Evolutionary conservation across 768 basidiomycete genomes (phyloP).

Genomic region (Ramaria rubella): DNA sequence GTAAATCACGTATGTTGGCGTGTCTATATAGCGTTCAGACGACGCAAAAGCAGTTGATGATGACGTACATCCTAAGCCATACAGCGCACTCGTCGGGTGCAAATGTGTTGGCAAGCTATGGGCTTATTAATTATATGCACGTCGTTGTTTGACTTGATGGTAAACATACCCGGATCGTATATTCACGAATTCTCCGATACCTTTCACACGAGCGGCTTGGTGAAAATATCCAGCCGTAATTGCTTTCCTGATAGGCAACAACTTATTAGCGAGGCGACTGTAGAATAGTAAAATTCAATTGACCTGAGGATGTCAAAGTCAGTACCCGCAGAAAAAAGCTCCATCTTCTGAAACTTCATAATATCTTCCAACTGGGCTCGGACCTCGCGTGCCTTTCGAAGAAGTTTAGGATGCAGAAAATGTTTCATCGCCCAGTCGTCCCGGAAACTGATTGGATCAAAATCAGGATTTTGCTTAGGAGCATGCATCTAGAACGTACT

Average conservation of each 20-base stretch:
- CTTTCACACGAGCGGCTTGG: constrained; percentile 96
- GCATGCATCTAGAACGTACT: constrained; percentile 42
- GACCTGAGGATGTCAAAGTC: constrained; percentile 88
- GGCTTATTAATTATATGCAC: neutral
- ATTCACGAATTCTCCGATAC: constrained; percentile 98
- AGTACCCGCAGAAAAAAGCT: constrained; percentile 82
- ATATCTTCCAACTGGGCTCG: constrained; percentile 95
- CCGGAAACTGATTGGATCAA: constrained; percentile 52
- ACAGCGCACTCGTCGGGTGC: constrained; percentile 94
- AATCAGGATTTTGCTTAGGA: constrained; percentile 4
- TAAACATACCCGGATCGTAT: constrained; percentile 65
- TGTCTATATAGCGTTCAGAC: constrained; percentile 45
- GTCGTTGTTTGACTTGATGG: neutral
- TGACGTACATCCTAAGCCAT: constrained; percentile 86
- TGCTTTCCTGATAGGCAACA: constrained; percentile 67
- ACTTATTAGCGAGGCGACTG: neutral
- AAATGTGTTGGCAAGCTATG: constrained; percentile 79
- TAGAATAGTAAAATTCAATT: constrained; percentile 15
- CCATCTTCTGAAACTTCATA: constrained; percentile 99
- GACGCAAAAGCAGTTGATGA: neutral
- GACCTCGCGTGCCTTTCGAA: constrained; percentile 93
- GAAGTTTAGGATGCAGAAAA: constrained; percentile 92
- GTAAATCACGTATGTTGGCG: constrained; percentile 94
- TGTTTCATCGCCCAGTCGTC: constrained; percentile 95
- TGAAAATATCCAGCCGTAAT: constrained; percentile 99